Percentiles rank a stretch among this genome's conserved stretches.
These are phyloP conservation scores for Usnea hakonensis DNA, from an alignment of 495 filamentous ascomycete genomes.

Conservation along the genomic window DNA sequence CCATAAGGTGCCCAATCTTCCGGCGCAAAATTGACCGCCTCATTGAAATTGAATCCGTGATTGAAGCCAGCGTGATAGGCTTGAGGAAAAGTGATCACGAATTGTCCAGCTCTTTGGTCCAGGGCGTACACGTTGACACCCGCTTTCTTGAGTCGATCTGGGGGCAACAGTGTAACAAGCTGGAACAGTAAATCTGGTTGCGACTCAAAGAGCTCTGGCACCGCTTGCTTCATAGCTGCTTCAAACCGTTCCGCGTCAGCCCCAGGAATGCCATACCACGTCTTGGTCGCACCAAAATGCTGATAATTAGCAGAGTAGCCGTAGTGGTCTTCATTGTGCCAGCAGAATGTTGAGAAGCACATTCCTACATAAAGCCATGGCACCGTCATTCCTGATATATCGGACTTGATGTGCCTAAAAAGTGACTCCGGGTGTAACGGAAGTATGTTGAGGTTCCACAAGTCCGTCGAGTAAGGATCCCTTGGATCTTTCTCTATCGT, in stretches of 20 bases:
- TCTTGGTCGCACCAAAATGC: conserved; percentile 97
- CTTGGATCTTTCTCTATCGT: conserved; percentile 87
- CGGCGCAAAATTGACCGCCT: conserved; percentile 97
- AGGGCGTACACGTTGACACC: conserved; percentile 88
- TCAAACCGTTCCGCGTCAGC: conserved; percentile 93
- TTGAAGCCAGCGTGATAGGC: conserved; percentile 93
- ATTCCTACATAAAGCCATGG: conserved; percentile 99
- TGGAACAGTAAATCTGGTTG: conserved; percentile 97
- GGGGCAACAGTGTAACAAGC: conserved; percentile 86
- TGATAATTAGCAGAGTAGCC: conserved; percentile 98
- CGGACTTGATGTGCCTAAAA: conserved; percentile 93
- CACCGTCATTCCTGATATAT: conserved; percentile 99
- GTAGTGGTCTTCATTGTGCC: conserved; percentile 98
- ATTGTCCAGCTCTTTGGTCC: conserved; percentile 91
- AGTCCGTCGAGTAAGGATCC: conserved; percentile 76
- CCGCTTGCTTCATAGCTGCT: conserved; percentile 85
- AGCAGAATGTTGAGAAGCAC: conserved; percentile 99
- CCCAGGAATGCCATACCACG: conserved; percentile 97
- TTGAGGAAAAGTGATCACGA: conserved; percentile 91
- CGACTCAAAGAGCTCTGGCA: conserved; percentile 93
- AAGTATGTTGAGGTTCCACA: conserved; percentile 94
- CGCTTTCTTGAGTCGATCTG: conserved; percentile 89
- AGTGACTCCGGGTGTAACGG: conserved; percentile 86
- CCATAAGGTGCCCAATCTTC: conserved; percentile 95
- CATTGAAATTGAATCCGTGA: conserved; percentile 98